Evolutionary conservation across 2,329 filamentous ascomycete species (phyloP).

Genomic region (Aspergillus hortae): DNA sequence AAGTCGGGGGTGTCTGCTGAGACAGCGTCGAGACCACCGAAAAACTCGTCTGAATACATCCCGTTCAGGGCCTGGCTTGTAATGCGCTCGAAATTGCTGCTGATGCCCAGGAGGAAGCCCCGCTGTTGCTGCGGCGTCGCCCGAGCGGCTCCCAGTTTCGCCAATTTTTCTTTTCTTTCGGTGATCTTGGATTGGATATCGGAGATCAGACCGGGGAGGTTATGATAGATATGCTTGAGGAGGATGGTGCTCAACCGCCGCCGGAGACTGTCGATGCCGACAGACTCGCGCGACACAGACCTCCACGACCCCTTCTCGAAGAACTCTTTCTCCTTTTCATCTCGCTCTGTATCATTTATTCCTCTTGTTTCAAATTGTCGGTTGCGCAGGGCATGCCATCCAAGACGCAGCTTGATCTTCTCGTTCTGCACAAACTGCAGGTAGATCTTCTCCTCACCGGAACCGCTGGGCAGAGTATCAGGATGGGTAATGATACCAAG

Average conservation of each 20-base stretch:
- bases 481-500: conserved; percentile 50
- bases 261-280: conserved; percentile 36
- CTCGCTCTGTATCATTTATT: conserved; percentile 22
- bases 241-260: conserved; percentile 37
- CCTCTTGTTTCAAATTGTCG: conserved; percentile 35
- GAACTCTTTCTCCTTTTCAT: conserved; percentile 31
- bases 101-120: conserved; percentile 32
- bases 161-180: conserved; percentile 26
- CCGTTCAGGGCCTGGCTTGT: conserved; percentile 39
- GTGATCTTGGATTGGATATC: conserved; percentile 33
- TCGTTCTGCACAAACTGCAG: conserved; percentile 40
- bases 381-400: conserved; percentile 51
- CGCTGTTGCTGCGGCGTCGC: conserved; percentile 21
- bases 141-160: conserved; percentile 23
- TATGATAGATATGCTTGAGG: conserved; percentile 22
- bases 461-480: conserved; percentile 35
- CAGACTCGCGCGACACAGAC: conserved; percentile 17
- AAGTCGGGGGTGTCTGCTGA: conserved; percentile 13
- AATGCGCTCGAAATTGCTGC: conserved; percentile 37
- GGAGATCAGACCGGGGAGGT: conserved; percentile 35
- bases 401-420: conserved; percentile 40
- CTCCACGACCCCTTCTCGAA: conserved; percentile 29
- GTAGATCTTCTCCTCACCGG: conserved; percentile 34
- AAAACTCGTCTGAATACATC: conserved; percentile 40
- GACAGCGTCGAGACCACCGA: conserved; percentile 21